A percentile compares a stretch with the other conserved stretches of the same genome.
Evolutionary conservation across 345 rosid species (phyloP).

Genomic region (Toxicodendron radicans): DNA sequence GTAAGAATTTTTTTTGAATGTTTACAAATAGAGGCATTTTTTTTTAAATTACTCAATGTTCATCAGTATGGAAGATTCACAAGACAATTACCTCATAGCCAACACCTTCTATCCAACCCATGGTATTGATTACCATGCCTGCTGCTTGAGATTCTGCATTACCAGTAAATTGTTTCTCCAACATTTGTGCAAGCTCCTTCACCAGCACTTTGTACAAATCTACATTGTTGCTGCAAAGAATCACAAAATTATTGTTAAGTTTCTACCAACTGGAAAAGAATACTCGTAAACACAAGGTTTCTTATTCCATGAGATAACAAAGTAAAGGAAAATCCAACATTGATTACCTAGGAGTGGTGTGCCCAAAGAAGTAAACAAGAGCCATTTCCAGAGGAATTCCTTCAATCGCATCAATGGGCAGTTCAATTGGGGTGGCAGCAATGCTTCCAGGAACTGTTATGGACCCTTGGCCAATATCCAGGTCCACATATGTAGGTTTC

Average conservation of each 20-base stretch:
- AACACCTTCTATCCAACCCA: conserved; percentile 94
- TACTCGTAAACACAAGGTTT: not conserved
- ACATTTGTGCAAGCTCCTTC: conserved; percentile 78
- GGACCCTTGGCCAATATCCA: conserved; percentile 94
- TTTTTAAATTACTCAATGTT: not conserved
- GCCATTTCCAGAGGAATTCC: conserved; percentile 92
- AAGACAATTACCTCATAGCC: conserved; percentile 70
- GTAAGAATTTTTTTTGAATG: conserved; percentile 7
- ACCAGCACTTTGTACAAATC: conserved; percentile 72
- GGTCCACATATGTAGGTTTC: conserved; percentile 85
- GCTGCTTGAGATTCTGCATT: conserved; percentile 78
- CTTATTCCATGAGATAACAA: not conserved
- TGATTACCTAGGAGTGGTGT: conserved; percentile 67
- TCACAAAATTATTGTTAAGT: not conserved
- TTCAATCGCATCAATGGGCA: conserved; percentile 94
- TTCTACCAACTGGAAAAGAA: not conserved
- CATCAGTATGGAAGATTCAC: not conserved
- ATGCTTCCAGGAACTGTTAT: conserved; percentile 83
- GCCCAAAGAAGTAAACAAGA: conserved; percentile 84
- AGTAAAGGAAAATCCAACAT: conserved; percentile 3
- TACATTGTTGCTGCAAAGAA: conserved; percentile 60
- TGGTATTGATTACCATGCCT: conserved; percentile 93
- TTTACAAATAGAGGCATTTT: not conserved
- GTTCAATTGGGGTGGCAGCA: conserved; percentile 88
- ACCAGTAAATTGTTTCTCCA: conserved; percentile 75